Percentiles rank a stretch among this genome's conserved stretches.
phyloP scores from a whole-genome alignment of 257 asterid genomes.

The Lavandula angustifolia region DNA sequence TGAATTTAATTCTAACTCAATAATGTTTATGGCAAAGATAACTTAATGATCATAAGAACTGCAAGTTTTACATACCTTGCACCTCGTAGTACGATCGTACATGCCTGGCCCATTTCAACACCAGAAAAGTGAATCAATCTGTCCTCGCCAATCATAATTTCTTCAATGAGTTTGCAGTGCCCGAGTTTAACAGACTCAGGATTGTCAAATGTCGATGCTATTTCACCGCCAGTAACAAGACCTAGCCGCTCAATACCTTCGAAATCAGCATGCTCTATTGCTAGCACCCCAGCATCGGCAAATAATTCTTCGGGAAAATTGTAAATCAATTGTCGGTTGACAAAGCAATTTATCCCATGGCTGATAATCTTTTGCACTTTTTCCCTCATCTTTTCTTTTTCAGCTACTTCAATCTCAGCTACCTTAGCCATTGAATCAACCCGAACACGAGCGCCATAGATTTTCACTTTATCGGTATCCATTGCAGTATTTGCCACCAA shows the following conservation, averaged over 20 bases:
- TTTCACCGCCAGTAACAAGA: conserved; percentile 95
- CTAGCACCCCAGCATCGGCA: conserved; percentile 96
- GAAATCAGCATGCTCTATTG: conserved; percentile 96
- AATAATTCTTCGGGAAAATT: conserved; percentile 95
- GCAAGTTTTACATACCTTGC: conserved; percentile 60
- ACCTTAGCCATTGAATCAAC: conserved; percentile 99
- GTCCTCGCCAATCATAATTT: conserved; percentile 99
- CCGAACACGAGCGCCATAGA: conserved; percentile 97
- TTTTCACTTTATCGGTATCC: conserved; percentile 98
- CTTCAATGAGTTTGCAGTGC: conserved; percentile 88
- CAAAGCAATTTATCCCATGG: conserved; percentile 94
- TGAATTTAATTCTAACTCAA: too few species aligned
- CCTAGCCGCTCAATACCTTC: conserved; percentile 92
- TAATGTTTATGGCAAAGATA: too few species aligned
- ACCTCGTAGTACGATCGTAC: conserved; percentile 89
- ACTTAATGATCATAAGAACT: too few species aligned
- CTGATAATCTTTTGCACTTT: conserved; percentile 82
- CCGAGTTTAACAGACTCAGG: conserved; percentile 98
- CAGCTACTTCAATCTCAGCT: conserved; percentile 93
- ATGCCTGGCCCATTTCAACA: conserved; percentile 96
- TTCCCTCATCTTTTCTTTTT: conserved; percentile 89
- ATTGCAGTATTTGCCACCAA: conserved; percentile 97
- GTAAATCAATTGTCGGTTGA: conserved; percentile 88
- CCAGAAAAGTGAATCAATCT: conserved; percentile 95
- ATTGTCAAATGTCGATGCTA: conserved; percentile 91